These are phyloP conservation scores for Boletus tylopilopsis DNA, from an alignment of 768 basidiomycete genomes.

Conservation along the genomic window DNA sequence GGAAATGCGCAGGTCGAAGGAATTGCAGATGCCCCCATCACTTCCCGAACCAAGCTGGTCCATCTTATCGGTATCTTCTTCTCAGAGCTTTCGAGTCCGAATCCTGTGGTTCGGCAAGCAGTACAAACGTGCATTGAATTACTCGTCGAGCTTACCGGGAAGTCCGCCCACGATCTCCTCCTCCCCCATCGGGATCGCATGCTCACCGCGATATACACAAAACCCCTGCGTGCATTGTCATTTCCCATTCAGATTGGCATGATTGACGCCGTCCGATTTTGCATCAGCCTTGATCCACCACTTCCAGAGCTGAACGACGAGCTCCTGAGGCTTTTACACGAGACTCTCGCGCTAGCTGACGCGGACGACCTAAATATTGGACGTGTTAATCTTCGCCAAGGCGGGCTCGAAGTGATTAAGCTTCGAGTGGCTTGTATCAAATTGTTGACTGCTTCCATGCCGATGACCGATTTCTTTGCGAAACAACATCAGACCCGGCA, in stretches of 20 bases:
- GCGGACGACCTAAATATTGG: conserved; percentile 87
- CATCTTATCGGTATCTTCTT: conserved; percentile 81
- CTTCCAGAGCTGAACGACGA: conserved; percentile 92
- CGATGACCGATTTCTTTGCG: conserved; percentile 88
- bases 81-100: conserved; percentile 85
- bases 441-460: conserved; percentile 91
- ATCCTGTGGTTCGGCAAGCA: conserved; percentile 78
- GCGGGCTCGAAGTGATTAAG: conserved; percentile 76
- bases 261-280: conserved; percentile 95
- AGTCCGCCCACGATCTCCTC: conserved; percentile 75
- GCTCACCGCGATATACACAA: conserved; percentile 88
- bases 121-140: conserved; percentile 78
- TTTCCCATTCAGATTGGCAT: conserved; percentile 96
- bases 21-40: conserved; percentile 39
- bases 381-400: conserved; percentile 73
- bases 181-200: conserved; percentile 83
- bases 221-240: conserved; percentile 91
- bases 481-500: conserved; percentile 82
- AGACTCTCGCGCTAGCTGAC: conserved; percentile 92
- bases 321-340: conserved; percentile 84
- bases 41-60: conserved; percentile 52
- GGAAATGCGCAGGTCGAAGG: conserved; percentile 50
- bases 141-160: conserved; percentile 69
- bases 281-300: conserved; percentile 84
- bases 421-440: conserved; percentile 93